Evolutionary conservation across 169 alveolate species (phyloP), one percentile per base, ranked within the genome.

Genomic region (Cryptosporidium baileyi): DNA sequence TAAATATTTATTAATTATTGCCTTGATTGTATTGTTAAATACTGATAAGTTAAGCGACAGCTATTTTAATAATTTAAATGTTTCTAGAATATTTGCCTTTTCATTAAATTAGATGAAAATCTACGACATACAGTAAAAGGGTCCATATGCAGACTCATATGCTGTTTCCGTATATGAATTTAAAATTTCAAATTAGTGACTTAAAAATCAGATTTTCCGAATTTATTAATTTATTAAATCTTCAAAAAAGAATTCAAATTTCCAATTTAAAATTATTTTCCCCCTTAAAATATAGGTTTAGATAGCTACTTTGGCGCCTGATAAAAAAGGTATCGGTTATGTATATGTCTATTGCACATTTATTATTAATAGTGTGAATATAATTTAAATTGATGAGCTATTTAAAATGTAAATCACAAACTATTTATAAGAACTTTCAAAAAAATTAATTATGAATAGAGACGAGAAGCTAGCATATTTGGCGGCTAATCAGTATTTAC

Each of bases 141-240:
- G 81, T 65, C 38, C 81, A 47, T 65, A 30, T 65, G 45, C 81
- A 44, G 61, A 65, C 38, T 26, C 81, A 65, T 65, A 30, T 60
- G 81, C 63, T 45, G 63, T 26, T 65, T 57, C 7, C 28, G 28
- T 30, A 24, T 3, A 22, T 57, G 15, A 57, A 57, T 24, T 15
- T 28, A 19, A 57, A 34, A 30, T 57, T 19, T 30, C 40, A 17
- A 57, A 13, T 11, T 13, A 13, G 11, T n/a, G n/a, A n/a, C n/a
- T n/a, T n/a, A n/a, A n/a, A n/a, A n/a, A n/a, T n/a, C n/a, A n/a
- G n/a, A n/a, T n/a, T n/a, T n/a, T n/a, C n/a, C n/a, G n/a, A n/a
- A n/a, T n/a, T n/a, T n/a, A n/a, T n/a, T n/a, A n/a, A n/a, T n/a
- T n/a, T n/a, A n/a, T n/a, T n/a, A n/a, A n/a, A n/a, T n/a, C n/a